phyloP scores from a whole-genome alignment of 1,284 basidiomycete genomes.

The Ceratobasidium papillatum region DNA sequence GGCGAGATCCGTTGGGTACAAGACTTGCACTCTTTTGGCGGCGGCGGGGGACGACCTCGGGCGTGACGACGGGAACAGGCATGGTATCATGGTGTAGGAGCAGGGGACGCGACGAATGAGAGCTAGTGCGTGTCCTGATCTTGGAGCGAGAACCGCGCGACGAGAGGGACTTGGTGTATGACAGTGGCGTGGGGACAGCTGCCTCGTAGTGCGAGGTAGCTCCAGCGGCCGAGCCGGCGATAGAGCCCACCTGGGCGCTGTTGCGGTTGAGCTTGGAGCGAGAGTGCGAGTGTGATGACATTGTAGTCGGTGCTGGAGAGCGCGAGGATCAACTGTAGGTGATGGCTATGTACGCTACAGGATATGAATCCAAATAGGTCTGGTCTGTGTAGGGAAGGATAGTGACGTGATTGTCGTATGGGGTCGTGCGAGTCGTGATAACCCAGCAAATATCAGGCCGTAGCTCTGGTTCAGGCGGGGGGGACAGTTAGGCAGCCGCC shows the following conservation, averaged over 20 bases:
- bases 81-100: constrained; percentile 10
- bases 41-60: constrained; percentile 22
- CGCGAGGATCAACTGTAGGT: neutral
- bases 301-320: constrained; percentile 28
- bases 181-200: constrained; percentile 13
- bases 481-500: constrained; percentile 18
- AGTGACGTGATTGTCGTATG: constrained; percentile 36
- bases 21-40: constrained; percentile 28
- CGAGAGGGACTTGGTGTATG: constrained; percentile 27
- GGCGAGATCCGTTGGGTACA: neutral
- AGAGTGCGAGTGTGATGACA: constrained; percentile 33
- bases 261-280: constrained; percentile 32
- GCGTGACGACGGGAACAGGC: neutral
- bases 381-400: neutral
- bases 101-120: constrained; percentile 29
- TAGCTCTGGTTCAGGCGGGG: constrained; percentile 5
- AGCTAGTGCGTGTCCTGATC: constrained; percentile 29
- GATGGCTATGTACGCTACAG: constrained; percentile 22
- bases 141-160: constrained; percentile 34
- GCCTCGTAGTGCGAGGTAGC: constrained; percentile 12
- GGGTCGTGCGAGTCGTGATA: constrained; percentile 27
- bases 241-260: constrained; percentile 28
- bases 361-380: constrained; percentile 17
- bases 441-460: constrained; percentile 2
- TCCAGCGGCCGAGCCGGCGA: constrained; percentile 16